Base-by-base conservation (phyloP, 78 protist genomes). In the Dictyostelium firmibasis region DNA sequence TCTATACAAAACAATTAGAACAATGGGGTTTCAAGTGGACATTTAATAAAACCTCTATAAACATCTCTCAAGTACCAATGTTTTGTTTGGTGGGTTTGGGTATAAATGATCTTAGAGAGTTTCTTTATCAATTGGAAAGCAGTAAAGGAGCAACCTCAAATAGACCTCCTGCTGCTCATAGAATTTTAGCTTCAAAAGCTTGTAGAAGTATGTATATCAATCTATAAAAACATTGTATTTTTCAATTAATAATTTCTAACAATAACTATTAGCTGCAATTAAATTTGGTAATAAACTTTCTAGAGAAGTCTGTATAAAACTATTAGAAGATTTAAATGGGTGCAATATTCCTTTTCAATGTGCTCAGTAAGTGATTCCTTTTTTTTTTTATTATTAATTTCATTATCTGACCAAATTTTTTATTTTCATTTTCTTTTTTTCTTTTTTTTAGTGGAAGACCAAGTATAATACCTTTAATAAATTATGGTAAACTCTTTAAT, bases 291-390 rank as follows among this genome's bases (percentile, higher is more conserved):
- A 89, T 44, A 81, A n/a, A 16, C 31, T 89, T 18, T 29, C 57
- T 0, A 20, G 41, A 13, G 87, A 89, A 35, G 47, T 72, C 16
- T 64, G 88, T 44, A 20, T 27, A 10, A 47, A 44, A 9, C 20
- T 89, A 14, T 23, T 89, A 25, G 44, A 69, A 33, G 94, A 89
- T 18, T 47, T 89, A 7, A 43, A 72, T 76, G 69, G 64, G 9
- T 89, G 94, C 70, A 67, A 70, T 1, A 50, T 76, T n/a, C 94
- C 94, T 81, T 89, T 89, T 67, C 94, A 89, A 64, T 89, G 94
- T 67, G 94, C 87, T 23, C 94, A 89, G 89, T 84, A 43, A 41
- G 89, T 84, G 41, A 13, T 33, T 14, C 11, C 0, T 38, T 35
- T n/a, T 18, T n/a, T 31, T 4, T 13, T n/a, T 35, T 41, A 1